Evolutionary conservation across 1,139 yeast genomes (phyloP), one percentile per base, ranked within the genome.

Genomic region (Saccharomyces hybrid): DNA sequence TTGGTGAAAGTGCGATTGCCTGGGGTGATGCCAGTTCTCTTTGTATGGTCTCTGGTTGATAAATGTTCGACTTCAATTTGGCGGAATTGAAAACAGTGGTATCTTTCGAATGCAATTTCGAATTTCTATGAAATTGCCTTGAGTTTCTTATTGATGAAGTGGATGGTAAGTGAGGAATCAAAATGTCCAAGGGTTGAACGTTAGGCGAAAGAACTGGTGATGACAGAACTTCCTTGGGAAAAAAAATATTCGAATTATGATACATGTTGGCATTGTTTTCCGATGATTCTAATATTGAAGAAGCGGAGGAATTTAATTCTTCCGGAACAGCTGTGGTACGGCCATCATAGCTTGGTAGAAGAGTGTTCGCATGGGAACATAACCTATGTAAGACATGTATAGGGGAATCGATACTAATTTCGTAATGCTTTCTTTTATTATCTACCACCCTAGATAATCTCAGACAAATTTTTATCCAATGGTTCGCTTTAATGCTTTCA

Each of bases 381-480:
- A 76, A 64, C 14, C 89, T 84, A 53, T 68, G 61, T 46, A 69
- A 50, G 4, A 93, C 76, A 64, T 88, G 95, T 57, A 93, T 84
- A 2, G 99, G 99, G 3, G 97, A 88, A 68, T 93, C 99, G 57
- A 93, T 91, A 57, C 68, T 91, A 51, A 93, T 88, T 71, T 93
- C 99, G 67, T 87, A 93, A 69, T 90, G 97, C 67, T 91, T 91
- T 46, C 96, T 75, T 71, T 79, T 85, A 49, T 74, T 80, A 50
- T 75, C 74, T 53, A 84, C 83, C 9, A 76, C 68, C 60, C 80
- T 81, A 13, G 96, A 87, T 29, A 93, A 76, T 53, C 99, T 75
- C 53, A 93, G 71, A 60, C 95, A 86, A n/a, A 93, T 80, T 70
- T 93, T 93, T 62, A 93, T 84, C 98, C 99, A 93, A 72, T 93